Evolutionary conservation across 192 early-diverging fungal species (phyloP), one percentile per base, ranked within the genome.

Genomic region (Podila epicladia): DNA sequence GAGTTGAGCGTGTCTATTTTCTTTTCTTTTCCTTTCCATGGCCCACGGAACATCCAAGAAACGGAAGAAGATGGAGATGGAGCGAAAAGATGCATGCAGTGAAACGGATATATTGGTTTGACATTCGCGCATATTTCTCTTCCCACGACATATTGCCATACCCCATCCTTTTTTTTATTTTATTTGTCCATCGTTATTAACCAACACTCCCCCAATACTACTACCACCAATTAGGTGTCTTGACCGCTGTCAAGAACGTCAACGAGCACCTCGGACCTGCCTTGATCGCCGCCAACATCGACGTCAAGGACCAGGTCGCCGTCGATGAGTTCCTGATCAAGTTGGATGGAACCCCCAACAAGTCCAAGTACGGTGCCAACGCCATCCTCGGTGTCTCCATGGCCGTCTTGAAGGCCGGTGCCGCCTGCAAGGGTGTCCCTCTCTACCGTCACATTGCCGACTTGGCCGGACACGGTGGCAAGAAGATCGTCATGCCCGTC

Each of bases 321-420:
- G 89, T 98, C 74, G 97, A 99, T 85, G 86, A 95, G 59, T 96
- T 99, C 84, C 83, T 99, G 72, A 84, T 98, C 69, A 82, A 94
- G 64, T 91, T 99, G 58, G 97, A 99, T 76, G 97, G 96, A 71
- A 98, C 97, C 26, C 82, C 88, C 68, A 99, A 99, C 94, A 99
- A 99, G 92, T 86, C 86, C 82, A 94, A 95, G 87, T 89, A 96
- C 61, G 97, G 97, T 71, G 97, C 97, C 79, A 99, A 99, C 88
- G 97, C 97, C 76, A 96, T 99, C 72, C 92, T 99, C 71, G 97
- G 97, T 91, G 96, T 99, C 38, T 99, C 97, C 61, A 91, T 99
- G 71, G 97, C 97, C 49, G 96, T 95, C 71, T 87, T 91, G 75
- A 95, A 97, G 88, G 97, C 97, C 71, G 97, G 96, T 76, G 97